These are phyloP conservation scores for Ascochyta rabiei DNA, from an alignment of 2,329 filamentous ascomycete species.

Conservation along the genomic window DNA sequence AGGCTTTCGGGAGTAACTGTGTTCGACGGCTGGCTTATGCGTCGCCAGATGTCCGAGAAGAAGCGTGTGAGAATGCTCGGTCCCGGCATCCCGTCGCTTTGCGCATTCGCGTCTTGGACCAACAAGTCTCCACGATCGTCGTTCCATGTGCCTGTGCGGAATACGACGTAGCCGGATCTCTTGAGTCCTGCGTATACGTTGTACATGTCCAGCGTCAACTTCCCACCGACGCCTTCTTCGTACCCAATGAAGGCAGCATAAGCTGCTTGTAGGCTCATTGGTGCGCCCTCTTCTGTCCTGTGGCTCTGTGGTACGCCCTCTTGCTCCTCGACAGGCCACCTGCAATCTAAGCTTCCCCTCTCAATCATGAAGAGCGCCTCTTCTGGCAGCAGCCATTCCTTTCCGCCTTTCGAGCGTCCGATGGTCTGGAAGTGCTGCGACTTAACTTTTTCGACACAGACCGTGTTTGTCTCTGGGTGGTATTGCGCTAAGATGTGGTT, in stretches of 20 bases:
- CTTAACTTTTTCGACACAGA: conserved; percentile 71
- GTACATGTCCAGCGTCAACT: conserved; percentile 75
- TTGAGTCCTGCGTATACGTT: conserved; percentile 87
- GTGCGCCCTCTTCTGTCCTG: conserved; percentile 65
- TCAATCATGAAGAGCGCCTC: conserved; percentile 91
- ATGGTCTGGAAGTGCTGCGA: conserved; percentile 77
- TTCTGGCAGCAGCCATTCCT: conserved; percentile 85
- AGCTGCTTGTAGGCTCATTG: conserved; percentile 87
- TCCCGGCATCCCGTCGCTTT: conserved; percentile 13
- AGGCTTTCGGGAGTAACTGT: conserved; percentile 25
- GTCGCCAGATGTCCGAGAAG: conserved; percentile 43
- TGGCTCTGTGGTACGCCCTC: conserved; percentile 34
- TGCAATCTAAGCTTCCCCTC: conserved; percentile 82
- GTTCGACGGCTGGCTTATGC: conserved; percentile 32
- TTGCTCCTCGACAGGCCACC: conserved; percentile 68
- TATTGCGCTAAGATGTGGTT: conserved; percentile 74
- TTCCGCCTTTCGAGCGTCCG: conserved; percentile 61
- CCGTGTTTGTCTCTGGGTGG: conserved; percentile 66
- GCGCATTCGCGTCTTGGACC: neutral
- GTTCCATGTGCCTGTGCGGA: conserved; percentile 66
- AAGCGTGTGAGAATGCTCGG: conserved; percentile 41
- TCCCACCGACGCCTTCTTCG: conserved; percentile 59
- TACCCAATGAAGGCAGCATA: conserved; percentile 83
- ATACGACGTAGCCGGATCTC: conserved; percentile 79
- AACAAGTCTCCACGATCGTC: conserved; percentile 34